These are phyloP conservation scores for Fagus crenata DNA, from an alignment of 306 rosid genomes.

Conservation along the genomic window DNA sequence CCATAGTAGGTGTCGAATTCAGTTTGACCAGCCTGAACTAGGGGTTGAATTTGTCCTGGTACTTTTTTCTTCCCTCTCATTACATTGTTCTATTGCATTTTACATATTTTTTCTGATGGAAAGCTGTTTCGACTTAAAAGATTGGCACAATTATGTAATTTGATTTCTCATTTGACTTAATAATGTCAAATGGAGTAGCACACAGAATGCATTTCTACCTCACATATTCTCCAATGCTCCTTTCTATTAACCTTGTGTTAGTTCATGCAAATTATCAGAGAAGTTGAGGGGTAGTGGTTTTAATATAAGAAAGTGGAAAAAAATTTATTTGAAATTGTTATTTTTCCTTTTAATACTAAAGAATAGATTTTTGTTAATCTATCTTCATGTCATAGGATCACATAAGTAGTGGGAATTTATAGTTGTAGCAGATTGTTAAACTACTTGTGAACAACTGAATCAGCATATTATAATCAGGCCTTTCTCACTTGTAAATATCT, in stretches of 20 bases:
- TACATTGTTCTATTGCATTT: not conserved
- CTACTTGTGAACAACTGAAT: not conserved
- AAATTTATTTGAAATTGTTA: no score
- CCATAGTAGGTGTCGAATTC: slow-evolving; percentile 62
- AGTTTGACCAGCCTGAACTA: slow-evolving; percentile 77
- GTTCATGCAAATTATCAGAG: not conserved
- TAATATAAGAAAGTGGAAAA: not conserved
- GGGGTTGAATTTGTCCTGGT: slow-evolving; percentile 89
- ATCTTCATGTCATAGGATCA: not conserved
- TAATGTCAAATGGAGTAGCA: not conserved
- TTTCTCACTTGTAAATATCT: not conserved
- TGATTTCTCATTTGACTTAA: not conserved
- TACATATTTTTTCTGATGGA: not conserved
- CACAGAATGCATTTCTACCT: not conserved
- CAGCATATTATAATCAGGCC: not conserved
- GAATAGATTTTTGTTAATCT: not conserved
- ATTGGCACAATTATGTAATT: not conserved
- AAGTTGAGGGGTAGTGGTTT: not conserved
- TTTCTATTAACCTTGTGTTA: not conserved
- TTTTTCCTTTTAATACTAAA: not conserved
- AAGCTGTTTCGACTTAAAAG: not conserved
- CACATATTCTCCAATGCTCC: not conserved
- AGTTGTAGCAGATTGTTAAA: not conserved
- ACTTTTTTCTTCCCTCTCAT: slow-evolving; percentile 34
- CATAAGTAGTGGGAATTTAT: not conserved